phyloP scores from a whole-genome alignment of 2,329 filamentous ascomycete genomes.

The Seiridium cupressi region DNA sequence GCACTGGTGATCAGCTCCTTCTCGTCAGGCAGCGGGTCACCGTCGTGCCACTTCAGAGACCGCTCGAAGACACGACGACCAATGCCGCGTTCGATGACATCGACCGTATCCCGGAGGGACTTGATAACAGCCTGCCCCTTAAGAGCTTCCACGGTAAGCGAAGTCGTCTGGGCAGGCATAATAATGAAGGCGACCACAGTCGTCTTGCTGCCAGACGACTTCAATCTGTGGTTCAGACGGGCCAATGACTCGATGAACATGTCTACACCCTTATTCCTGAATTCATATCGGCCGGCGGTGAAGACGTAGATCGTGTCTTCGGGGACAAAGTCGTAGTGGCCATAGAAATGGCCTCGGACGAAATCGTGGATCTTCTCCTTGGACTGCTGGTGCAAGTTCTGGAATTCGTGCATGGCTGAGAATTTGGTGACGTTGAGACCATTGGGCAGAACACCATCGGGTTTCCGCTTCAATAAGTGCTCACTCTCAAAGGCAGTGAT shows the following conservation, averaged over 20 bases:
- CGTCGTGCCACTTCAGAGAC: constrained; percentile 92
- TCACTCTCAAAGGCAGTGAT: constrained; percentile 98
- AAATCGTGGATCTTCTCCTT: constrained; percentile 99
- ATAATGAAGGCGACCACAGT: constrained; percentile 98
- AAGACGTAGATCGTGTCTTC: constrained; percentile 98
- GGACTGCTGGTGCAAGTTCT: constrained; percentile 93
- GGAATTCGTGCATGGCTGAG: constrained; percentile 97
- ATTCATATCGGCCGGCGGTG: constrained; percentile 95
- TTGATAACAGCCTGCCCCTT: constrained; percentile 98
- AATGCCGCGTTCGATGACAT: constrained; percentile 89
- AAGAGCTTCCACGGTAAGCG: constrained; percentile 89
- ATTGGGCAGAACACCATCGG: constrained; percentile 93
- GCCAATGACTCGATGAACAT: constrained; percentile 99
- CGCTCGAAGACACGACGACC: constrained; percentile 93
- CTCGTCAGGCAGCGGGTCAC: constrained; percentile 89
- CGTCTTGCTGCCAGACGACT: constrained; percentile 79
- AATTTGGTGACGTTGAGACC: constrained; percentile 98
- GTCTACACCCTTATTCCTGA: constrained; percentile 96
- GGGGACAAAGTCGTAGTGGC: constrained; percentile 94
- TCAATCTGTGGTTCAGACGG: constrained; percentile 89
- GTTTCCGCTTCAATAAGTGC: constrained; percentile 95
- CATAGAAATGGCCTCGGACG: constrained; percentile 96
- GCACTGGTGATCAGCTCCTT: constrained; percentile 92
- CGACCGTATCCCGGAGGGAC: constrained; percentile 87
- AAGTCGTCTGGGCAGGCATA: constrained; percentile 95